Evolutionary conservation across 768 basidiomycete species (phyloP).

Genomic region (Amanita brunnescens): DNA sequence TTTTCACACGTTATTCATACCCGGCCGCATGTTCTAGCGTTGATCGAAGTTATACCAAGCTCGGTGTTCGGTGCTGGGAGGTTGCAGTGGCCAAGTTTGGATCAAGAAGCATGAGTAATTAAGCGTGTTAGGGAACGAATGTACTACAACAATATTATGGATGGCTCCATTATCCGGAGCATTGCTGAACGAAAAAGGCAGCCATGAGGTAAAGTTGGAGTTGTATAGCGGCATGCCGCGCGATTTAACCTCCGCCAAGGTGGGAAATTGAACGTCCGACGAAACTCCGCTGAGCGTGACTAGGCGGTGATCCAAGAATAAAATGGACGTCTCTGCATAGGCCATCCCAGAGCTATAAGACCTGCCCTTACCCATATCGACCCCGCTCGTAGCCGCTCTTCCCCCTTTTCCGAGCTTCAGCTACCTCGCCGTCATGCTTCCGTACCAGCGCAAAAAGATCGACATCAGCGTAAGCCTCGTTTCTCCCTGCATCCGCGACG

Average conservation of each 20-base stretch:
- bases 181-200: neutral
- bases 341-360: constrained; percentile 11
- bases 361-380: constrained; percentile 13
- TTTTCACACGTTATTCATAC: neutral
- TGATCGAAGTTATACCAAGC: neutral
- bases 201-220: neutral
- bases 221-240: neutral
- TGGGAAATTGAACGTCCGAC: constrained; percentile 20
- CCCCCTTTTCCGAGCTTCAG: constrained; percentile 19
- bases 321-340: constrained; percentile 1
- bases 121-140: neutral
- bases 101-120: too few species aligned
- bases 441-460: constrained; percentile 81
- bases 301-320: constrained; percentile 9
- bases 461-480: constrained; percentile 78
- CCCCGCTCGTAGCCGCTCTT: constrained; percentile 17
- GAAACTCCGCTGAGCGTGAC: constrained; percentile 20
- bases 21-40: neutral
- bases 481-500: constrained; percentile 9
- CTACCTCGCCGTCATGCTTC: constrained; percentile 46
- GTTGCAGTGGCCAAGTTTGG: neutral
- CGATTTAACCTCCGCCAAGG: neutral
- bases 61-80: neutral
- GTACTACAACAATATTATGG: neutral
- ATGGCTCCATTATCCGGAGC: neutral